phyloP scores from a whole-genome alignment of 768 basidiomycete genomes.

The Sutorius australiensis region DNA sequence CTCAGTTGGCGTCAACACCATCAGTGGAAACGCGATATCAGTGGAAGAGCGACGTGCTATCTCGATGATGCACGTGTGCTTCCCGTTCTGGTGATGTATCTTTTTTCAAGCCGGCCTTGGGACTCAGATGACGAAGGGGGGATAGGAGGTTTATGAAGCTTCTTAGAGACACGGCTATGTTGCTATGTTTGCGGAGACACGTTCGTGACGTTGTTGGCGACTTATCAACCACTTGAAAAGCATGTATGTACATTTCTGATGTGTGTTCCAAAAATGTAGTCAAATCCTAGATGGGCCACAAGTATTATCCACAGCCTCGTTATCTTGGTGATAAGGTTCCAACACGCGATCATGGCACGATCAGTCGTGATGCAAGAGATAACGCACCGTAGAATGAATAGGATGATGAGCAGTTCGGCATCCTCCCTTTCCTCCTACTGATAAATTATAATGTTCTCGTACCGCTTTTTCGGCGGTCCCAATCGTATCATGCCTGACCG shows the following conservation, averaged over 20 bases:
- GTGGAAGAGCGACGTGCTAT: conserved; percentile 13
- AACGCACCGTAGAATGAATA: background rate
- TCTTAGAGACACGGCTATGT: background rate
- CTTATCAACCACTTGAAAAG: background rate
- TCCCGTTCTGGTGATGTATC: conserved; percentile 12
- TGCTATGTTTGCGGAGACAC: background rate
- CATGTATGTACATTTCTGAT: background rate
- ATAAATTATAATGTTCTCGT: background rate
- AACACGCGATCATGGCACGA: background rate
- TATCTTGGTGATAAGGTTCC: background rate
- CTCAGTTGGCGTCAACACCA: conserved; percentile 18
- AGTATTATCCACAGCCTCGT: background rate
- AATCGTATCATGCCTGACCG: background rate
- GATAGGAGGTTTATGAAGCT: conserved; percentile 1
- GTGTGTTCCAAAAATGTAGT: background rate
- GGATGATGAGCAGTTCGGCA: background rate
- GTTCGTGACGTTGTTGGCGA: background rate
- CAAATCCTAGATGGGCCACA: background rate
- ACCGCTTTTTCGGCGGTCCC: background rate
- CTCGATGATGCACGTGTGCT: conserved; percentile 24
- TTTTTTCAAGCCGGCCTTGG: conserved; percentile 12
- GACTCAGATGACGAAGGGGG: background rate
- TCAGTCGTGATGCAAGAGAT: background rate
- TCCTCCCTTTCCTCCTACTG: background rate
- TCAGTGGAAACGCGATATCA: conserved; percentile 20